These are phyloP conservation scores for Annulohypoxylon moriforme DNA, from an alignment of 495 filamentous ascomycete genomes.

Conservation along the genomic window DNA sequence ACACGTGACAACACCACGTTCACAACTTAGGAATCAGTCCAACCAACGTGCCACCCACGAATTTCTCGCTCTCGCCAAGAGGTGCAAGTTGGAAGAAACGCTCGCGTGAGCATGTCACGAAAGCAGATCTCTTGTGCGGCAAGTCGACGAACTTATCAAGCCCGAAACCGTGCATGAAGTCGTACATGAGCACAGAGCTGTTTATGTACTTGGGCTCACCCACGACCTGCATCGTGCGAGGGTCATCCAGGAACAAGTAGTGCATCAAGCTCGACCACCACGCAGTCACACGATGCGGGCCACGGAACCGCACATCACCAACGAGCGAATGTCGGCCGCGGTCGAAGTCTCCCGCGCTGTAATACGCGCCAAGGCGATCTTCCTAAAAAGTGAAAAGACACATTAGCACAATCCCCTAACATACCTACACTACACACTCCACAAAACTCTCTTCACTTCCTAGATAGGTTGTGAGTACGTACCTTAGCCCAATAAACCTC, in stretches of 20 bases:
- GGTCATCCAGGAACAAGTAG: slow-evolving; percentile 76
- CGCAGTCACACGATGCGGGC: slow-evolving; percentile 72
- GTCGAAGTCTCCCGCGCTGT: slow-evolving; percentile 70
- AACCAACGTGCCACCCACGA: slow-evolving; percentile 58
- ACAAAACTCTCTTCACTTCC: neutral
- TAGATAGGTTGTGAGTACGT: no score
- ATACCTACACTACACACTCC: no score
- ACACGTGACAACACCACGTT: slow-evolving; percentile 16
- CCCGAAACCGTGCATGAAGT: slow-evolving; percentile 72
- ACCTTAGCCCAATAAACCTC: slow-evolving; percentile 80
- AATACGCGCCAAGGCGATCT: slow-evolving; percentile 73
- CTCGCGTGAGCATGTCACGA: slow-evolving; percentile 69
- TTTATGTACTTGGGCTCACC: slow-evolving; percentile 74
- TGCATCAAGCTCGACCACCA: slow-evolving; percentile 78
- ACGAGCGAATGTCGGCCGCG: slow-evolving; percentile 76
- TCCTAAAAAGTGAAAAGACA: slow-evolving; percentile 57
- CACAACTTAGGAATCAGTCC: slow-evolving; percentile 61
- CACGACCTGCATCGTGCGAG: slow-evolving; percentile 69
- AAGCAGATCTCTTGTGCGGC: slow-evolving; percentile 73
- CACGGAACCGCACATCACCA: slow-evolving; percentile 70
- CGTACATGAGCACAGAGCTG: slow-evolving; percentile 70
- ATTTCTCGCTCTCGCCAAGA: slow-evolving; percentile 62
- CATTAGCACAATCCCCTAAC: slow-evolving; percentile 9
- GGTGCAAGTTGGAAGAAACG: slow-evolving; percentile 76
- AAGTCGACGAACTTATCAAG: slow-evolving; percentile 74